Conservation (phyloP, 1,284 basidiomycete genomes). For the Neolentinus lepideus region DNA sequence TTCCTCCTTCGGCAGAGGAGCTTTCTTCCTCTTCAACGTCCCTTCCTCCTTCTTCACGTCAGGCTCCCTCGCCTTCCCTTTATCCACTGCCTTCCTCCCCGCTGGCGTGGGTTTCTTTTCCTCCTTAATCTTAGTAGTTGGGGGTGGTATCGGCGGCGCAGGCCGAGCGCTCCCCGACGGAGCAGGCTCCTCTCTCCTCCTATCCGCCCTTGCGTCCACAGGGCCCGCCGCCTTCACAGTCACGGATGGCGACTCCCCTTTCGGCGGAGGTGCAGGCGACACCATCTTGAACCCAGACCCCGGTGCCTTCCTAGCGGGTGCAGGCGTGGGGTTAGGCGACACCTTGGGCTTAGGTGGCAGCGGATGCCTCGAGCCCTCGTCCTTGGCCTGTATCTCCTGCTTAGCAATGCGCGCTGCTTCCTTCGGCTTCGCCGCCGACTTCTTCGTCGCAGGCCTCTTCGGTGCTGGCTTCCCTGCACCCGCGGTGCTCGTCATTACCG, state of each 20-base stretch:
- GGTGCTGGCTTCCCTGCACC: neutral
- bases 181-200: constrained; percentile 9
- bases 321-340: neutral
- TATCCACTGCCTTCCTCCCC: constrained; percentile 14
- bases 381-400: constrained; percentile 51
- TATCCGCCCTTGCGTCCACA: constrained; percentile 16
- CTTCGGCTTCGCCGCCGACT: constrained; percentile 23
- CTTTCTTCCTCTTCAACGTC: neutral
- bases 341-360: neutral
- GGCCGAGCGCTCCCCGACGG: constrained; percentile 15
- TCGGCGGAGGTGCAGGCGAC: constrained; percentile 5
- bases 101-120: constrained; percentile 14
- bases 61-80: neutral
- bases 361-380: constrained; percentile 34
- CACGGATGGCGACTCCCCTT: constrained; percentile 9
- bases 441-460: constrained; percentile 39
- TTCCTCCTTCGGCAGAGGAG: neutral
- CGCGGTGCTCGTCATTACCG: neutral
- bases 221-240: constrained; percentile 14
- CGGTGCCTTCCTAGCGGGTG: constrained; percentile 27
- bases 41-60: neutral
- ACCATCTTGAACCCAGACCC: constrained; percentile 42
- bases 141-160: constrained; percentile 17
- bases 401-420: constrained; percentile 40
- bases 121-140: constrained; percentile 16